These are phyloP conservation scores for Xylariales sp. DNA, from an alignment of 2,329 filamentous ascomycete genomes.

Conservation along the genomic window DNA sequence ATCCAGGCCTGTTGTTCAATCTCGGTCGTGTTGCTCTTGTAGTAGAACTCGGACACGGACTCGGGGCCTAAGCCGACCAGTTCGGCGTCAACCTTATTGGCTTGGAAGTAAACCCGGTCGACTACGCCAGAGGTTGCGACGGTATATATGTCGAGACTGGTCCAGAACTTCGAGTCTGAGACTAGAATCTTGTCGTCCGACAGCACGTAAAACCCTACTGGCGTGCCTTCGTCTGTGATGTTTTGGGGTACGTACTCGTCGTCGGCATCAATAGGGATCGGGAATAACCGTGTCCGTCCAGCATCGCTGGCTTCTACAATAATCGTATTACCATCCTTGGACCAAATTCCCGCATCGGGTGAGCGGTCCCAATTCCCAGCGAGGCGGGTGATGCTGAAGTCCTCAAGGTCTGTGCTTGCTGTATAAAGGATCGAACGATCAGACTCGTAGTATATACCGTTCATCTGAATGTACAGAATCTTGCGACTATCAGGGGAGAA, in stretches of 20 bases:
- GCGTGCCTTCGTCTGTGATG: slow-evolving; percentile 28
- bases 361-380: slow-evolving; percentile 28
- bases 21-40: slow-evolving; percentile 27
- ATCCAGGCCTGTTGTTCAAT: slow-evolving; percentile 28
- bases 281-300: slow-evolving; percentile 26
- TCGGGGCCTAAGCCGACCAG: slow-evolving; percentile 26
- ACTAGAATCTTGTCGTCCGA: slow-evolving; percentile 24
- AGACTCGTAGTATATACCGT: slow-evolving; percentile 53
- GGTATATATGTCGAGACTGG: slow-evolving; percentile 28
- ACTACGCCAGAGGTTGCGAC: slow-evolving; percentile 22
- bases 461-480: slow-evolving; percentile 59
- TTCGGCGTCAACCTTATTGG: slow-evolving; percentile 29
- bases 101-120: slow-evolving; percentile 27
- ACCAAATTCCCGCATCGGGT: slow-evolving; percentile 22
- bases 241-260: slow-evolving; percentile 26
- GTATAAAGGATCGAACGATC: slow-evolving; percentile 30
- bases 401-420: slow-evolving; percentile 41
- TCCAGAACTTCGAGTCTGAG: slow-evolving; percentile 31
- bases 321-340: slow-evolving; percentile 22
- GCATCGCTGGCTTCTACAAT: slow-evolving; percentile 27
- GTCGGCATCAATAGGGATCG: slow-evolving; percentile 23
- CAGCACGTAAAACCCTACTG: slow-evolving; percentile 23
- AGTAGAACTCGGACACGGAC: slow-evolving; percentile 31
- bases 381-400: slow-evolving; percentile 33
- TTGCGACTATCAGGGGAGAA: slow-evolving; percentile 56